These are phyloP conservation scores for Candida cerambycidarum DNA, from an alignment of 805 yeast species.

Conservation along the genomic window DNA sequence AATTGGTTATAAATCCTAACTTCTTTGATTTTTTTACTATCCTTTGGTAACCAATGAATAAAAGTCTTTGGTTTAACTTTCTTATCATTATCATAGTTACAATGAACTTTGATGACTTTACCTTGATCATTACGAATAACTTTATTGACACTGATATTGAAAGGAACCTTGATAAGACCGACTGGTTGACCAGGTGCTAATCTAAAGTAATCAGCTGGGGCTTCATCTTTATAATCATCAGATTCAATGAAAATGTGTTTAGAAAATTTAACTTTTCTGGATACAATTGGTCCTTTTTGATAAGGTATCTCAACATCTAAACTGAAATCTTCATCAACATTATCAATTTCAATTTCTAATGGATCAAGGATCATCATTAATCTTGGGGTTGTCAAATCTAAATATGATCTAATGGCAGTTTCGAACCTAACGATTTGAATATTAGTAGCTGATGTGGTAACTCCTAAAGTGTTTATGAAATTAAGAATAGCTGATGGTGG, in stretches of 20 bases:
- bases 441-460: conserved; percentile 88
- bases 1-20: conserved; percentile 85
- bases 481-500: conserved; percentile 97
- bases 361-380: conserved; percentile 92
- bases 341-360: conserved; percentile 76
- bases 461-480: conserved; percentile 93
- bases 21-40: conserved; percentile 61
- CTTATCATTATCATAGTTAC: conserved; percentile 70
- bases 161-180: conserved; percentile 90
- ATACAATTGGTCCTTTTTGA: conserved; percentile 76
- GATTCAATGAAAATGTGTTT: conserved; percentile 82
- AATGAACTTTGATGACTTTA: conserved; percentile 67
- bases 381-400: conserved; percentile 91
- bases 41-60: conserved; percentile 93
- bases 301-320: conserved; percentile 78
- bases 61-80: conserved; percentile 87
- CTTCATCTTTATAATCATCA: conserved; percentile 70
- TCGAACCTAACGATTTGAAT: conserved; percentile 91
- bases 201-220: conserved; percentile 80
- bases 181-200: conserved; percentile 93
- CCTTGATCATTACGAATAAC: conserved; percentile 50
- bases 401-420: conserved; percentile 78
- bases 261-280: conserved; percentile 68
- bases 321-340: conserved; percentile 67
- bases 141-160: conserved; percentile 67